These are phyloP conservation scores for Arthrobotrys pseudoclavata DNA, from an alignment of 2,329 filamentous ascomycete species.

Conservation along the genomic window DNA sequence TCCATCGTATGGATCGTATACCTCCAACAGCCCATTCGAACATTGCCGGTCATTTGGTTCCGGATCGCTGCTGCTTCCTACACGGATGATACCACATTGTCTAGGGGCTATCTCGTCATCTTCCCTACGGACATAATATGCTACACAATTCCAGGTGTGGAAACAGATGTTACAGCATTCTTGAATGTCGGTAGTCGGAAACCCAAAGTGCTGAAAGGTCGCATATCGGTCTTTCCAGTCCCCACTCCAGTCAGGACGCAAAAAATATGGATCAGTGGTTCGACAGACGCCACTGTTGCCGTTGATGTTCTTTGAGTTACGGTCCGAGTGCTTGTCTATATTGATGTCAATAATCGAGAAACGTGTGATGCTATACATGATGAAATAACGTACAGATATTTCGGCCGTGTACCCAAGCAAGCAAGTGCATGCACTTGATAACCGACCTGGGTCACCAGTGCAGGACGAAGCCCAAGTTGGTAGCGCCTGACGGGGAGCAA, in stretches of 20 bases:
- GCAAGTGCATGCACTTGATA: slow-evolving; percentile 60
- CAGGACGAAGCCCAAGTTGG: slow-evolving; percentile 52
- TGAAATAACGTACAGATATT: slow-evolving; percentile 23
- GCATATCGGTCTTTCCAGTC: slow-evolving; percentile 34
- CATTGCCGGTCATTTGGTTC: slow-evolving; percentile 43
- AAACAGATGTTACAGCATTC: slow-evolving; percentile 56
- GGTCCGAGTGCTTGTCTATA: slow-evolving; percentile 29
- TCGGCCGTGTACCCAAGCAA: slow-evolving; percentile 46
- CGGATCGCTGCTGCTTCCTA: slow-evolving; percentile 27
- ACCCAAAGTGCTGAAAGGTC: slow-evolving; percentile 11
- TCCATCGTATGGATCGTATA: slow-evolving; percentile 43
- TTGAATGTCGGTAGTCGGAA: slow-evolving; percentile 15
- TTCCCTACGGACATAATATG: slow-evolving; percentile 35
- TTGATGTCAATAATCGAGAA: neutral
- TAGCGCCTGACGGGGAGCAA: slow-evolving; percentile 42
- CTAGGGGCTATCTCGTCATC: slow-evolving; percentile 2
- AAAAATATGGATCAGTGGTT: neutral
- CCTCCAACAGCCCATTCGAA: slow-evolving; percentile 36
- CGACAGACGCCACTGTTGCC: slow-evolving; percentile 34
- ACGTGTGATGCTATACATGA: neutral
- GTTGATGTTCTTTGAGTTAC: slow-evolving; percentile 48
- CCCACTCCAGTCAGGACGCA: slow-evolving; percentile 25
- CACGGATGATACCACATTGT: slow-evolving; percentile 23
- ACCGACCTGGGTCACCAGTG: slow-evolving; percentile 31
- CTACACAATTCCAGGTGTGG: slow-evolving; percentile 38